Percentiles rank a stretch among this genome's conserved stretches.
Evolutionary conservation across 345 rosid species (phyloP).

Genomic region (Arabis hirsuta): DNA sequence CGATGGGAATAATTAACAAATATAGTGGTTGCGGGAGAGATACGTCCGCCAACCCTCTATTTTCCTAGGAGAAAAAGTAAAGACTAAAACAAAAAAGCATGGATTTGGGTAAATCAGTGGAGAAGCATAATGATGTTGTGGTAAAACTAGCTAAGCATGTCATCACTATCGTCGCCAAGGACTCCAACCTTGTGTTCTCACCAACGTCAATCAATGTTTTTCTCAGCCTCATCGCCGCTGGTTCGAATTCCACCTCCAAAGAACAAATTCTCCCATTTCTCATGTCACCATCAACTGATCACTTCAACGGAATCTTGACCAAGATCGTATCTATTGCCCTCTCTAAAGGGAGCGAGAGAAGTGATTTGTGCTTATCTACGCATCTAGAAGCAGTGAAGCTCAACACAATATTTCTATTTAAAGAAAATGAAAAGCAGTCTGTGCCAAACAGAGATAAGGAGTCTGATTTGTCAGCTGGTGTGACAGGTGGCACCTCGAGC

Average conservation of each 20-base stretch:
- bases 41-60: too few species aligned
- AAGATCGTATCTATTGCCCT: conserved; percentile 49
- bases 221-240: conserved; percentile 65
- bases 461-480: too few species aligned
- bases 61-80: too few species aligned
- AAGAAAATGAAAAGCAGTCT: too few species aligned
- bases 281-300: conserved; percentile 53
- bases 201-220: conserved; percentile 64
- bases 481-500: too few species aligned
- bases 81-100: too few species aligned
- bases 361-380: conserved; percentile 57
- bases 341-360: conserved; percentile 54
- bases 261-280: conserved; percentile 73
- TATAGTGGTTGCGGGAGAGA: too few species aligned
- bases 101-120: conserved; percentile 35
- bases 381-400: too few species aligned
- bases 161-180: conserved; percentile 49
- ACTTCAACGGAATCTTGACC: conserved; percentile 54
- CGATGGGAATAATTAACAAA: too few species aligned
- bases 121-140: conserved; percentile 55
- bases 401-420: too few species aligned
- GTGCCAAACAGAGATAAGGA: too few species aligned
- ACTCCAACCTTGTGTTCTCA: conserved; percentile 61
- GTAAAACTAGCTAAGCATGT: conserved; percentile 50
- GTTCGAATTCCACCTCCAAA: conserved; percentile 54